Base-by-base conservation (phyloP, 2,329 filamentous ascomycete species). In the Colletotrichum scovillei region DNA sequence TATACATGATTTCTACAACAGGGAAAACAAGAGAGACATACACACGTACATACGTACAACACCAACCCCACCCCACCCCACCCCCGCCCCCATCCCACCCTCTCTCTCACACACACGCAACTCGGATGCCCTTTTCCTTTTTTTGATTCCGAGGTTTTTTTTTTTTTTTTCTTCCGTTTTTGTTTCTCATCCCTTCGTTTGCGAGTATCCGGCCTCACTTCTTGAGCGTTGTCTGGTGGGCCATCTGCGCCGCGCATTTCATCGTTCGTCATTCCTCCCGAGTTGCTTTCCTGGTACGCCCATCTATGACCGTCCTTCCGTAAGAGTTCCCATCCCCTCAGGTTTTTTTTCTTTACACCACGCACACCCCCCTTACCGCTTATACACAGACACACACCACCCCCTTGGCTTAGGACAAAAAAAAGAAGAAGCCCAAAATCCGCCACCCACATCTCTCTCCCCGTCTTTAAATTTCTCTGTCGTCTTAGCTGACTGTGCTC, bases 1-100 rank as follows among this genome's bases (percentile, higher is more conserved):
- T 73, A 73, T 65, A 74, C 70, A 72, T 69, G 66, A 69, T 46
- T 69, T 72, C 69, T 72, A 72, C 65, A 69, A 46, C 60, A 63
- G 60, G 60, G 46, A 26, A 56, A 72, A 49, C 62, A 35, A 68
- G 60, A 63, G 26, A 63, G 35, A 52, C 28, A 28, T 64, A 49
- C 42, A 49, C 42, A 49, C 42, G 42, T 52, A 52, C 12, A 22
- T 53, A 64, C 52, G 35, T 55, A 64, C 46, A 56, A 22, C 32
- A 35, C 14, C 57, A 38, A 52, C 16, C 11, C n/a, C n/a, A n/a
- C n/a, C n/a, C n/a, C n/a, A n/a, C n/a, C n/a, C n/a, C n/a, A n/a
- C n/a, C 28, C 26, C 26, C 35, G 28, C 42, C 55, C 46, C 9
- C 53, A 26, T 56, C 22, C 22, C n/a, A 26, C 42, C 35, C 46